phyloP scores from a whole-genome alignment of 2,329 filamentous ascomycete species.

The Clonostachys rhizophaga region DNA sequence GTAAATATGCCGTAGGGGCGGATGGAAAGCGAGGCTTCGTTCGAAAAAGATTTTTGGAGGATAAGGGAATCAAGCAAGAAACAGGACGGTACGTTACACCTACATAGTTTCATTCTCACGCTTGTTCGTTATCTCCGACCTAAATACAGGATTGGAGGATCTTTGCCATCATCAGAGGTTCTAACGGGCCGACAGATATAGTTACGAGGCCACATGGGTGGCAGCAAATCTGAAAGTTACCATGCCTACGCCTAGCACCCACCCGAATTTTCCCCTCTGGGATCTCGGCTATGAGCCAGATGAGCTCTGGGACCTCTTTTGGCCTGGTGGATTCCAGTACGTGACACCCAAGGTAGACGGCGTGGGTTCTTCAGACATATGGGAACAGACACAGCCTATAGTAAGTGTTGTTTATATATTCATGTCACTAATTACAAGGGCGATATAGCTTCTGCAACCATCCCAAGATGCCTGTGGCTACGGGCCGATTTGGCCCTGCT shows the following conservation, averaged over 20 bases:
- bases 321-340: conserved; percentile 30
- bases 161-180: too few species aligned
- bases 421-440: too few species aligned
- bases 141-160: too few species aligned
- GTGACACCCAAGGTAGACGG: too few species aligned
- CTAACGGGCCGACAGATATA: too few species aligned
- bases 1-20: conserved; percentile 21
- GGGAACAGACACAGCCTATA: too few species aligned
- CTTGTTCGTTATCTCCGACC: too few species aligned
- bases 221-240: conserved; percentile 38
- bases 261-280: conserved; percentile 44
- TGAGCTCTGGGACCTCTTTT: conserved; percentile 41
- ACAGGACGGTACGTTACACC: conserved; percentile 13
- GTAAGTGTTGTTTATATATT: too few species aligned
- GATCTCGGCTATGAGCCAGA: conserved; percentile 35
- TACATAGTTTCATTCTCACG: too few species aligned
- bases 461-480: conserved; percentile 31
- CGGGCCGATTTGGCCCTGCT: conserved; percentile 33
- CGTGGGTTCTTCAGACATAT: too few species aligned
- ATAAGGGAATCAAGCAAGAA: conserved; percentile 29
- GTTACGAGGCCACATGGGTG: conserved; percentile 37
- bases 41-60: conserved; percentile 38
- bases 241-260: conserved; percentile 34
- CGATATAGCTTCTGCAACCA: conserved; percentile 28
- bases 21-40: conserved; percentile 42